Base-by-base conservation (phyloP, 495 filamentous ascomycete genomes). In the Talaromyces borbonicus region DNA sequence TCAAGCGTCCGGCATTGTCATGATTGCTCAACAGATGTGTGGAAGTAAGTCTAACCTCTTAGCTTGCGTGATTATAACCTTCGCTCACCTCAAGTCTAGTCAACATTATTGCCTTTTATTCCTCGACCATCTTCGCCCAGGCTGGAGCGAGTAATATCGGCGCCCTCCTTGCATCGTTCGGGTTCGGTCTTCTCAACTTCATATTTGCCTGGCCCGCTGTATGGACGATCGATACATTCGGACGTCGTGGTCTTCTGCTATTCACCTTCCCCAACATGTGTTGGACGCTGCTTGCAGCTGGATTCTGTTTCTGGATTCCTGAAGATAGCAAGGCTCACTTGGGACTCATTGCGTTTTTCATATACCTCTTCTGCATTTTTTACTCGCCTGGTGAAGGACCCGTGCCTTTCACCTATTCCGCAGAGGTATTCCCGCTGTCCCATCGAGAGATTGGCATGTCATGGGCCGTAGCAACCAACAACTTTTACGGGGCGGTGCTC, bases 81-180 rank as follows among this genome's bases (percentile, higher is more conserved):
- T 4, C 27, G 40, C 3, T 27, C 5, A 19, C 14, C 1, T 30
- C 26, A n/a, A n/a, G n/a, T n/a, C n/a, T n/a, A 63, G 59, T 81
- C 58, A 84, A 84, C 65, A 84, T 90, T 59, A 84, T 90, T 27
- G 79, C 85, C n/a, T 92, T 90, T 69, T 95, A 92, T 62, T 83
- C 77, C 0, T 80, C 80, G 1, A 84, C 84, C 2, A 71, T 92
- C 40, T 90, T 90, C 66, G 53, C 57, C 5, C 51, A 84, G 1
- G 77, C 84, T 14, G 80, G 83, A 16, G 75, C 77, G 15, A 60
- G 29, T 42, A 61, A 73, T 12, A 73, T 68, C 43, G 56, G 70
- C 4, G 79, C 87, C 27, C 73, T 93, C 5, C 66, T 84, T 12
- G 81, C 79, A 2, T 88, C 84, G 0, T 85, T 79, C 53, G 87